Evolutionary conservation across 73 alveolate genomes (phyloP), one percentile per base, ranked within the genome.

Genomic region (Stentor coeruleus): DNA sequence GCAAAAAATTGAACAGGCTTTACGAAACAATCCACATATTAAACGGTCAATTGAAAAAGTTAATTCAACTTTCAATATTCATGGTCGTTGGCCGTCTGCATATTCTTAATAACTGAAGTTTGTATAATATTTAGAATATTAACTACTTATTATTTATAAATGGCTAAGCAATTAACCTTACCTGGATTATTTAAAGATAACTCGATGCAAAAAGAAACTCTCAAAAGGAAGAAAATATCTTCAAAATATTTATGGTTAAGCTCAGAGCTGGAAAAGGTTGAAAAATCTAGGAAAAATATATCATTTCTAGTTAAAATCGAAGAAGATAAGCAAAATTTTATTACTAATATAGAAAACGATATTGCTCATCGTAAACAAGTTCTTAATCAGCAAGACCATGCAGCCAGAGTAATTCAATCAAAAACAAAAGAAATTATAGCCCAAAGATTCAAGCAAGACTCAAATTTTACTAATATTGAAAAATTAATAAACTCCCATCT

Each of bases 31-130:
- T 20, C 20, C 66, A 49, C 66, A 49, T 49, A 49, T 49, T 49
- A 49, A 49, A 49, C 6, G 66, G 66, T 49, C 66, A 49, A 20
- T 49, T 20, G 6, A 6, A 20, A 49, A 49, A 49, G 66, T 20
- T 11, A 49, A 6, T 49, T 11, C 6, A 11, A 11, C 66, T 11
- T 49, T 49, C 66, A 20, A 20, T 20, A 11, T 49, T 49, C 66
- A 49, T 49, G 66, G 28, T 49, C 66, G 66, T 49, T 49, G 66
- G 66, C 66, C 6, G 6, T 49, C 66, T 49, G 66, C 66, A 11
- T 6, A 49, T 20, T 11, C 66, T 49, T 49, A 49, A 49, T 49
- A 20, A 11, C 6, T 11, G 20, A 49, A 11, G 20, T 11, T 49
- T 20, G 6, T 49, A 11, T 20, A 49, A 49, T 49, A 6, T 49